phyloP scores from a whole-genome alignment of 805 yeast genomes.

The Yamadazyma ubonensis region DNA sequence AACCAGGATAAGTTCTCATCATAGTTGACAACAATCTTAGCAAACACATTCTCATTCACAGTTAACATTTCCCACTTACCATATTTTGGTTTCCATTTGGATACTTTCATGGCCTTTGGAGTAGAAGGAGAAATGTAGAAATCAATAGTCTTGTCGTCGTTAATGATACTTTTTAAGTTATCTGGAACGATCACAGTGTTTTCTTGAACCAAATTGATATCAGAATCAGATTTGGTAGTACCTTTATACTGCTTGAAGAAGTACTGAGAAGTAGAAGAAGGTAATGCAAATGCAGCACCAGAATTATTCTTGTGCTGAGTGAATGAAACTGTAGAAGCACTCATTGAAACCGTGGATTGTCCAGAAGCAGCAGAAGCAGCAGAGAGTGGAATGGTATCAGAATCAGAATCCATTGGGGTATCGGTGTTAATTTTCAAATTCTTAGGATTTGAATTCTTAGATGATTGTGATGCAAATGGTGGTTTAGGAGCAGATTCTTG shows the following conservation, averaged over 20 bases:
- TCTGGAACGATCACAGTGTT: slow-evolving; percentile 34
- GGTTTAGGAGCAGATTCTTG: slow-evolving; percentile 3
- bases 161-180: slow-evolving; percentile 35
- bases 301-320: slow-evolving; percentile 16
- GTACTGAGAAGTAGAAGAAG: slow-evolving; percentile 40
- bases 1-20: slow-evolving; percentile 36
- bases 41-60: slow-evolving; percentile 32
- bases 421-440: slow-evolving; percentile 16
- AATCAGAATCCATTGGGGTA: slow-evolving; percentile 12
- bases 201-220: slow-evolving; percentile 7
- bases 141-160: slow-evolving; percentile 37
- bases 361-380: slow-evolving; percentile 16
- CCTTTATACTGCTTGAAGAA: slow-evolving; percentile 34
- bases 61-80: slow-evolving; percentile 49
- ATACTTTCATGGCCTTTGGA: slow-evolving; percentile 38
- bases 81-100: slow-evolving; percentile 41
- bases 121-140: slow-evolving; percentile 34
- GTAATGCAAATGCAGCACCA: slow-evolving; percentile 42
- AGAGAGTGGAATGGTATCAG: slow-evolving; percentile 18
- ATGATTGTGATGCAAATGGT: not conserved
- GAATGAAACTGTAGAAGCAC: slow-evolving; percentile 7
- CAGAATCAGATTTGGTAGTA: slow-evolving; percentile 12
- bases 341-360: slow-evolving; percentile 15
- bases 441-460: slow-evolving; percentile 10
- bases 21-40: slow-evolving; percentile 40